Conservation (phyloP, 768 basidiomycete genomes). For the Pulveroboletus sp. region DNA sequence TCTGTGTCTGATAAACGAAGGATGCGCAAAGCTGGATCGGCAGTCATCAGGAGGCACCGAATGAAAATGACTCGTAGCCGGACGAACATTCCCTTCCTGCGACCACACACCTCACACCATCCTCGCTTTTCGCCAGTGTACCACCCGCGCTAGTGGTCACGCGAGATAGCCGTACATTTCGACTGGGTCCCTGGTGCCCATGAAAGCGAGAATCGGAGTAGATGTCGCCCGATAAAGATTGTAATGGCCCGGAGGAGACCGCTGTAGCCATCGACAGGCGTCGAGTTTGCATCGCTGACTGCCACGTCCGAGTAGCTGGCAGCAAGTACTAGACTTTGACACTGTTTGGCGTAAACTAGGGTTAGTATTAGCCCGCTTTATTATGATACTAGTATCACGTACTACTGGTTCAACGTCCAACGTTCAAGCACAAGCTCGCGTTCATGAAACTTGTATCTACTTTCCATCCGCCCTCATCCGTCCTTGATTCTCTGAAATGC, state of each 20-base stretch:
- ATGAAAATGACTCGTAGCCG: background rate
- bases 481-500: constrained; percentile 68
- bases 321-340: constrained; percentile 10
- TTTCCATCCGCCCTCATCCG: constrained; percentile 74
- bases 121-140: constrained; percentile 63
- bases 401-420: too few relatives aligned
- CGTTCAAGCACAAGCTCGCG: too few relatives aligned
- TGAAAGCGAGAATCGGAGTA: constrained; percentile 44
- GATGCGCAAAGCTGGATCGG: constrained; percentile 52
- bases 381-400: too few relatives aligned
- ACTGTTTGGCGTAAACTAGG: too few relatives aligned
- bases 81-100: constrained; percentile 75
- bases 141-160: constrained; percentile 63
- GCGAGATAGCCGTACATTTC: constrained; percentile 59
- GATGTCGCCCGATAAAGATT: constrained; percentile 21
- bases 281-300: constrained; percentile 20
- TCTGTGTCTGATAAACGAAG: constrained; percentile 54
- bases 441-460: constrained; percentile 65
- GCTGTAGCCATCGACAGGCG: constrained; percentile 26
- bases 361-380: too few relatives aligned
- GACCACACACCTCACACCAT: constrained; percentile 65
- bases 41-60: constrained; percentile 7
- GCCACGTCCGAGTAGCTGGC: constrained; percentile 17
- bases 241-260: background rate
- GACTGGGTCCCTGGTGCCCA: constrained; percentile 42